These are phyloP conservation scores for Aspergillus biplanus DNA, from an alignment of 495 filamentous ascomycete genomes.

Conservation along the genomic window DNA sequence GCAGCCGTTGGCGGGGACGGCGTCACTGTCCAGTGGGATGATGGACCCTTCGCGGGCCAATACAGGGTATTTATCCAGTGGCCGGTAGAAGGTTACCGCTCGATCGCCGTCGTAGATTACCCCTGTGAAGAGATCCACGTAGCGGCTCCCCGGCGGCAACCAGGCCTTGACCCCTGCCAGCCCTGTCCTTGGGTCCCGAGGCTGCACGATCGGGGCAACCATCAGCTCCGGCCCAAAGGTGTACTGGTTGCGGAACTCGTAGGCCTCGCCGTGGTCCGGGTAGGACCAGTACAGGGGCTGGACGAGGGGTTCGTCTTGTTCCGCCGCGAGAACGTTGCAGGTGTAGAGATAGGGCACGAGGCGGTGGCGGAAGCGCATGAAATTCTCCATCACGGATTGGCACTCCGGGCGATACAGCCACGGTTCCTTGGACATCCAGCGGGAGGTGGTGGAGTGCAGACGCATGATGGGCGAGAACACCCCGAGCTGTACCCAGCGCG, in stretches of 20 bases:
- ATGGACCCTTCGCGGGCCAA: constrained; percentile 59
- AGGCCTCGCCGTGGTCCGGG: constrained; percentile 48
- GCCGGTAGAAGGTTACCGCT: constrained; percentile 47
- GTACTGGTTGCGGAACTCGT: constrained; percentile 55
- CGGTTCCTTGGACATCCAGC: constrained; percentile 59
- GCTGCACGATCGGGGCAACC: constrained; percentile 55
- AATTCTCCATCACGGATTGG: constrained; percentile 45
- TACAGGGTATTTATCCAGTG: constrained; percentile 48
- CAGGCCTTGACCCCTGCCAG: constrained; percentile 48
- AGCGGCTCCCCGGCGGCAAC: constrained; percentile 50
- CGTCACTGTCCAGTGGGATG: constrained; percentile 49
- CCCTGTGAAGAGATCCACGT: constrained; percentile 56
- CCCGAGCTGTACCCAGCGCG: constrained; percentile 62
- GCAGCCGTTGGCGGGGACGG: constrained; percentile 44
- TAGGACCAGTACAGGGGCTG: constrained; percentile 65
- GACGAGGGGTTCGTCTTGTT: constrained; percentile 51
- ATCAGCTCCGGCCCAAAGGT: constrained; percentile 57
- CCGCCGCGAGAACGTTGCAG: constrained; percentile 50
- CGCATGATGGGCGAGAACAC: constrained; percentile 61
- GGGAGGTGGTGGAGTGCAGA: constrained; percentile 55
- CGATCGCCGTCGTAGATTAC: constrained; percentile 57
- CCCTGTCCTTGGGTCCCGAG: constrained; percentile 40
- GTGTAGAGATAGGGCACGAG: constrained; percentile 62
- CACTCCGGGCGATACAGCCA: constrained; percentile 53
- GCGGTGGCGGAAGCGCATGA: constrained; percentile 53